Base-by-base conservation (phyloP, 352 stramenopile species). In the Globisporangium iwayamae region DNA sequence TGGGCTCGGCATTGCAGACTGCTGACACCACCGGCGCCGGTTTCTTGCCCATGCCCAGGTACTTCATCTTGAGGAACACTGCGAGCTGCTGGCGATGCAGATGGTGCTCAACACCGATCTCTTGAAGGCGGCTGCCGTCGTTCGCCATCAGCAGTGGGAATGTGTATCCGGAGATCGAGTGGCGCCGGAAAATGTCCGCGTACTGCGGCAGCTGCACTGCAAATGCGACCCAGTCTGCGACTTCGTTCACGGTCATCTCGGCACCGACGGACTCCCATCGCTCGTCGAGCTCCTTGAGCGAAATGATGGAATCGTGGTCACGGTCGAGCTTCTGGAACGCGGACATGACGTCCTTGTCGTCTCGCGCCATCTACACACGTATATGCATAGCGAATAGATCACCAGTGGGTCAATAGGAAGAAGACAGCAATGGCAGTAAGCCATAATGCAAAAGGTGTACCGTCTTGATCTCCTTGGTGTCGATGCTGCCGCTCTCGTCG, bases 121-220 rank as follows among this genome's bases (percentile, higher is more conserved):
- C 84, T 50, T 81, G 63, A 5, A 95, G 60, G 4, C 82, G 85
- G 4, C 65, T 71, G 62, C 84, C 86, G 38, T 95, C 85, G 25
- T 91, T 85, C 25, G 89, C 83, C 86, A 95, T 95, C 22, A 95
- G 70, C 60, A 95, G 65, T 30, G 86, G 86, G 63, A 95, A 95
- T 30, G 84, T 95, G 63, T 95, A 95, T 2, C 86, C 86, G 1
- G 84, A 93, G 54, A 95, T 91, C 10, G 83, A 95, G 65, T 95
- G 76, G 22, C 78, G 62, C 41, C 80, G 83, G 63, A 95, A 92
- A 18, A 90, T 70, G 0, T 89, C 79, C 25, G 77, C 78, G 71
- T 95, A 95, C 71, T 95, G 86, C 5, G 86, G 86, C 10, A 95
- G 56, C 52, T 95, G 86, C 14, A 93, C 86, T 11, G 83, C 78